Evolutionary conservation across 495 filamentous ascomycete genomes (phyloP).

Genomic region (Penicillium desertorum): DNA sequence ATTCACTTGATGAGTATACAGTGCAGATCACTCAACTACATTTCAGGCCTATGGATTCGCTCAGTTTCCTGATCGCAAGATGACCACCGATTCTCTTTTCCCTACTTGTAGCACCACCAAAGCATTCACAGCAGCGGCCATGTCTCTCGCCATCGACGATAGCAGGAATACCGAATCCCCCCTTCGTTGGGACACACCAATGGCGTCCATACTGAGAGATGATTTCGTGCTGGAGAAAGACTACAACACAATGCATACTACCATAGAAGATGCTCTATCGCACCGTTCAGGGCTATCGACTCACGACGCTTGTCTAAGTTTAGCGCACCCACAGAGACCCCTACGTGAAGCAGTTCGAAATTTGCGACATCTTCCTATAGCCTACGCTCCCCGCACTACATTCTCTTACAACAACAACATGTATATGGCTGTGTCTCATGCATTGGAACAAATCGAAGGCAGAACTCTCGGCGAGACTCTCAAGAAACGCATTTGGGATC

Average conservation of each 20-base stretch:
- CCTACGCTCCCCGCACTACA: conserved; percentile 34
- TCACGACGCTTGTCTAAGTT: conserved; percentile 34
- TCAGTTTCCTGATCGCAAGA: conserved; percentile 32
- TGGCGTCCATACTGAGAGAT: conserved; percentile 46
- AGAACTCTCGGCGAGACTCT: conserved; percentile 44
- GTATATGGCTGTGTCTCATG: conserved; percentile 46
- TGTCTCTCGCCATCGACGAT: conserved; percentile 47
- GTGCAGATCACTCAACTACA: conserved; percentile 40
- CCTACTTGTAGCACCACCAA: conserved; percentile 53
- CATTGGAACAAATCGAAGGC: conserved; percentile 32
- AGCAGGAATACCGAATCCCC: conserved; percentile 23
- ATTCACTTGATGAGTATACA: conserved; percentile 29
- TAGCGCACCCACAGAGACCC: conserved; percentile 15
- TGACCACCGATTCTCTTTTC: conserved; percentile 44
- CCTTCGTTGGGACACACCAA: conserved; percentile 49
- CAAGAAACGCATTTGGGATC: conserved; percentile 44
- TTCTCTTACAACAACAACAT: conserved; percentile 57
- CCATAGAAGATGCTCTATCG: conserved; percentile 52
- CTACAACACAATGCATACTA: conserved; percentile 45
- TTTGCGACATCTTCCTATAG: conserved; percentile 46
- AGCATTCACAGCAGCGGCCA: conserved; percentile 51
- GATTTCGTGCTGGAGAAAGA: conserved; percentile 51
- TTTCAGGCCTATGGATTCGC: conserved; percentile 52
- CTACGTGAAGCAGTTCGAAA: conserved; percentile 34
- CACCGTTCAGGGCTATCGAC: conserved; percentile 51